Evolutionary conservation across 768 basidiomycete genomes (phyloP), one percentile per base, ranked within the genome.

Genomic region (Hericium rajendrae): DNA sequence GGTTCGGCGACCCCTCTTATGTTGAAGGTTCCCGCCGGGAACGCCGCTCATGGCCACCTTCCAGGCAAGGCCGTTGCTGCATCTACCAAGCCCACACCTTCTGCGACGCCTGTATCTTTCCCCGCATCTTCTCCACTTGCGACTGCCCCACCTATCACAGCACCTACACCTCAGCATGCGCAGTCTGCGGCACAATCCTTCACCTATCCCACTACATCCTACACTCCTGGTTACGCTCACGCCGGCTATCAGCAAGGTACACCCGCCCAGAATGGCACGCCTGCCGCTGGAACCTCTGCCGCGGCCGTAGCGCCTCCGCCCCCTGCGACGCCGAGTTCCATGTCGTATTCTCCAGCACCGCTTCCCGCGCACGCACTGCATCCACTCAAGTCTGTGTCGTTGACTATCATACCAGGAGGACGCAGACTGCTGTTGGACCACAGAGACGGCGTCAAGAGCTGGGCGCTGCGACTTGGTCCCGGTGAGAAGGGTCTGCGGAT

Each of bases 401-500:
- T 65, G 48, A 61, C 64, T 38, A 65, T 57, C 64, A 65, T 82
- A 51, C 88, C 88, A 11, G 71, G 70, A 10, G 83, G 79, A 32
- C 75, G 90, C 41, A 72, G 72, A 18, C 69, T 91, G 40, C 72
- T 71, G 32, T 72, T 92, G 32, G 83, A 88, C 63, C 71, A 82
- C 56, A 75, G 75, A 46, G 86, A 89, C 54, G 86, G 88, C 4
- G 90, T 91, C 51, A 81, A 78, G 65, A 80, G 71, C 38, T 91
- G 90, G 90, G 80, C 81, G 4, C 72, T 89, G 68, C 76, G 83
- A 50, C 74, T 91, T 38, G 73, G 74, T 10, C 72, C 73, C 1
- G 77, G 75, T 9, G 90, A 91, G 65, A 76, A 76, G 3, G 76
- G 74, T 2, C 54, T 91, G 16, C 68, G 76, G 57, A 66, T 91